Evolutionary conservation across 331 rosid genomes (phyloP).

Genomic region (Spiraea crenata): DNA sequence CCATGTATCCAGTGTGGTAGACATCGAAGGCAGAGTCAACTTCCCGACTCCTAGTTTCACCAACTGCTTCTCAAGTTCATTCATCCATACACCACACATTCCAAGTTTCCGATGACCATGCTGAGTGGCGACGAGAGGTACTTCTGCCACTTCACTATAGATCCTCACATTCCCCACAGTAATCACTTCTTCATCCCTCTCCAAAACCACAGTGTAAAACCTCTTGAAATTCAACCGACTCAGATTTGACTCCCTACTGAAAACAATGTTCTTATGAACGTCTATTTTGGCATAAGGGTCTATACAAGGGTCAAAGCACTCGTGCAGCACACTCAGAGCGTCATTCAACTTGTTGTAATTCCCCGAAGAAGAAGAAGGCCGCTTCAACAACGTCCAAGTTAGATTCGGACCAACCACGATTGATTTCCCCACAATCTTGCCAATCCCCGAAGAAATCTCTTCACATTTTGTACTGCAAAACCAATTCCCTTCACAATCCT

Average conservation of each 20-base stretch:
- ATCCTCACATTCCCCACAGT: slow-evolving; percentile 54
- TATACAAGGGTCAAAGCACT: slow-evolving; percentile 47
- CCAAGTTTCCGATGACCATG: slow-evolving; percentile 41
- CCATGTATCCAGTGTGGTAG: slow-evolving; percentile 44
- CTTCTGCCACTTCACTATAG: slow-evolving; percentile 49
- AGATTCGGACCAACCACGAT: slow-evolving; percentile 38
- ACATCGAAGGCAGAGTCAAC: slow-evolving; percentile 53
- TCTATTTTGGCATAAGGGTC: slow-evolving; percentile 36
- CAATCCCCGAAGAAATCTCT: slow-evolving; percentile 31
- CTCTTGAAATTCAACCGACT: slow-evolving; percentile 45
- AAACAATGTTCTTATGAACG: slow-evolving; percentile 38
- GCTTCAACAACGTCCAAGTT: slow-evolving; percentile 56
- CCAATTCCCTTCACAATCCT: slow-evolving; percentile 24
- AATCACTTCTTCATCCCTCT: slow-evolving; percentile 38
- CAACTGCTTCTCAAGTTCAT: slow-evolving; percentile 55
- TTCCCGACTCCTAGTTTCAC: slow-evolving; percentile 44
- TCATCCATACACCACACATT: slow-evolving; percentile 57
- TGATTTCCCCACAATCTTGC: slow-evolving; percentile 43
- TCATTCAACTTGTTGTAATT: slow-evolving; percentile 35
- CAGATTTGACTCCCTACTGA: slow-evolving; percentile 40
- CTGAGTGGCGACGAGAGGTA: slow-evolving; percentile 65
- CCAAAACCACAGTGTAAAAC: slow-evolving; percentile 56
- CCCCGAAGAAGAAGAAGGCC: not conserved
- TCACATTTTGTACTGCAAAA: slow-evolving; percentile 53
- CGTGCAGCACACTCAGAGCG: slow-evolving; percentile 52